These are phyloP conservation scores for Ballota nigra DNA, from an alignment of 257 asterid species.

Conservation along the genomic window DNA sequence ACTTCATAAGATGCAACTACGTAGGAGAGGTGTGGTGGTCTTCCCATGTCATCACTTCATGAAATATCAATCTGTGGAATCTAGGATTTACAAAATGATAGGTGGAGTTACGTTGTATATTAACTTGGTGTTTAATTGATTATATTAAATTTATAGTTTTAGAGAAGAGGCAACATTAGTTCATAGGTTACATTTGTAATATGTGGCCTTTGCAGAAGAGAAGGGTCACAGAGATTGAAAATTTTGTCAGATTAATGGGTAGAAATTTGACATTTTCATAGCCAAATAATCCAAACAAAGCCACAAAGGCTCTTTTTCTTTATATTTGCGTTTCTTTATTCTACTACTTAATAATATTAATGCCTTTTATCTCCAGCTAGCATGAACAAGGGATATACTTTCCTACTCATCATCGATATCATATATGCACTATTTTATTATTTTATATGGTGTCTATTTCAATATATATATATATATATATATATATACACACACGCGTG, in stretches of 20 bases:
- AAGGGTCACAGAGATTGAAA: conserved; percentile 14
- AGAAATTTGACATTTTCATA: background rate
- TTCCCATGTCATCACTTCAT: background rate
- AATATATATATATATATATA: background rate
- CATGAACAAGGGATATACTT: conserved; percentile 13
- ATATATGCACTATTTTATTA: background rate
- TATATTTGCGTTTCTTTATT: background rate
- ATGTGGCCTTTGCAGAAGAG: conserved; percentile 30
- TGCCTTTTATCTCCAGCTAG: conserved; percentile 18
- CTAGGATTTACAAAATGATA: background rate
- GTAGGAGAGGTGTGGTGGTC: too few species aligned
- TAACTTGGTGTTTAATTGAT: too few species aligned
- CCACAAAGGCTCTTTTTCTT: conserved; percentile 12
- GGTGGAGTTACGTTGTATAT: too few species aligned
- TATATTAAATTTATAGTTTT: background rate
- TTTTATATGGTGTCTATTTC: background rate
- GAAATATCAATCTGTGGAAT: background rate
- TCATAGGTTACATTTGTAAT: background rate
- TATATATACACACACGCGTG: background rate
- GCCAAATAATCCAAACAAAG: conserved; percentile 13
- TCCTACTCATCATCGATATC: background rate
- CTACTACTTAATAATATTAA: background rate
- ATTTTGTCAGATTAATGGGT: conserved; percentile 7
- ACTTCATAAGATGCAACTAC: background rate
- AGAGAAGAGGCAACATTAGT: background rate